Conservation (phyloP, 495 filamentous ascomycete genomes). For the Sporormia fimetaria region DNA sequence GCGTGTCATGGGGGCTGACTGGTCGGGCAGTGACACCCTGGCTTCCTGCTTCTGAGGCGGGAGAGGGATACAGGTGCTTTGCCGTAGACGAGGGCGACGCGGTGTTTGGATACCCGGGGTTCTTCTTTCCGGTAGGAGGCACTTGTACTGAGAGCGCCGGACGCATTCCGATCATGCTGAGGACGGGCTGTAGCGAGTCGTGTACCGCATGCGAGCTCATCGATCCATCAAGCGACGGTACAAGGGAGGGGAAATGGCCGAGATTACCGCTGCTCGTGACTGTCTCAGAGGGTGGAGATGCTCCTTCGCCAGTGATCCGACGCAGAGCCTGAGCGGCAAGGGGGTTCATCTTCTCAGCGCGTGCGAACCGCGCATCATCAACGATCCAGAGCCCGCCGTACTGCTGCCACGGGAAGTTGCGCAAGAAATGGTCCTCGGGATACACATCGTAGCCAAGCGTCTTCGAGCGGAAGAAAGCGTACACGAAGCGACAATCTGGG, state of each 20-base stretch:
- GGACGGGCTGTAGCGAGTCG: slow-evolving; percentile 2
- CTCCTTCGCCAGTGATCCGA: slow-evolving; percentile 16
- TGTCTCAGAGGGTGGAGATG: not conserved
- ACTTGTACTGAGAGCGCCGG: not conserved
- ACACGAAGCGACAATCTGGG: slow-evolving; percentile 22
- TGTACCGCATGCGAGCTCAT: no score
- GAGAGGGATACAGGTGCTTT: slow-evolving; percentile 7
- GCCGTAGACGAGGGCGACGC: slow-evolving; percentile 7
- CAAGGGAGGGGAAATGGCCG: slow-evolving; percentile 3
- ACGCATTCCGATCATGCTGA: slow-evolving; percentile 16
- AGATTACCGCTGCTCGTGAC: not conserved
- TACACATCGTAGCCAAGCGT: slow-evolving; percentile 25
- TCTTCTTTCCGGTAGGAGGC: not conserved
- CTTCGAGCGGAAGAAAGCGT: slow-evolving; percentile 23
- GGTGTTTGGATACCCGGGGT: slow-evolving; percentile 13
- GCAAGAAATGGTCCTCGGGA: slow-evolving; percentile 24
- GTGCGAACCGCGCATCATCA: slow-evolving; percentile 20
- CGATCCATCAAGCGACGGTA: slow-evolving; percentile 8
- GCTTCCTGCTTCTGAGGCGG: slow-evolving; percentile 7
- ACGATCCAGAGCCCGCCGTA: slow-evolving; percentile 24
- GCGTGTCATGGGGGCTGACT: slow-evolving; percentile 1
- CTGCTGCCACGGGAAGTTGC: slow-evolving; percentile 24
- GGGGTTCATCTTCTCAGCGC: slow-evolving; percentile 13
- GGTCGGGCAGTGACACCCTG: not conserved
- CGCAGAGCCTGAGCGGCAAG: slow-evolving; percentile 18